Percentiles rank a stretch among this genome's conserved stretches.
Evolutionary conservation across 495 filamentous ascomycete genomes (phyloP).

Genomic region (Penicillium argentinense): DNA sequence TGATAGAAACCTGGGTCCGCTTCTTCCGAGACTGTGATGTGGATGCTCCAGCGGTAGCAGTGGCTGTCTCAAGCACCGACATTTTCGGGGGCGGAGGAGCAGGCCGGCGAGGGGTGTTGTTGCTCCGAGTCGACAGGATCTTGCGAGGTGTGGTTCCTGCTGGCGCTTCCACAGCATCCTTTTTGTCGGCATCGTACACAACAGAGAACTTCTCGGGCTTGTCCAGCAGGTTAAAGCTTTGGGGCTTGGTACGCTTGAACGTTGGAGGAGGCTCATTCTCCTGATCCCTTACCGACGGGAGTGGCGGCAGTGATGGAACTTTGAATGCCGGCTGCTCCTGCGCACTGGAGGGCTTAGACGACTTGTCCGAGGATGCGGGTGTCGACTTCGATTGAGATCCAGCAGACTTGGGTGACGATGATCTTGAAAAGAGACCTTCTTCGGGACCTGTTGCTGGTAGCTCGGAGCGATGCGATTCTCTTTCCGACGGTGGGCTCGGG

Average conservation of each 20-base stretch:
- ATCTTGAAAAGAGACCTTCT: constrained; percentile 38
- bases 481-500: constrained; percentile 33
- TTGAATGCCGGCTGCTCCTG: constrained; percentile 61
- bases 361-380: constrained; percentile 39
- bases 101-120: constrained; percentile 80
- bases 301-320: constrained; percentile 57
- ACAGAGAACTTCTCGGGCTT: constrained; percentile 58
- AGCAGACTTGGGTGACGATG: constrained; percentile 42
- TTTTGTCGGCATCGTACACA: constrained; percentile 49
- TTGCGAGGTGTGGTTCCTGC: constrained; percentile 61
- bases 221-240: constrained; percentile 55
- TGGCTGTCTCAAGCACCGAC: constrained; percentile 90
- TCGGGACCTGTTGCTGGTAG: constrained; percentile 20
- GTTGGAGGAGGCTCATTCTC: constrained; percentile 80
- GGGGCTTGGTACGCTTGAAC: constrained; percentile 68
- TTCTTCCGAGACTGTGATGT: constrained; percentile 71
- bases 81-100: constrained; percentile 91
- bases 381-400: constrained; percentile 44
- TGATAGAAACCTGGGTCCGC: constrained; percentile 77
- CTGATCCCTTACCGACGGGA: constrained; percentile 67
- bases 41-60: constrained; percentile 76
- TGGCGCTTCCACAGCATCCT: constrained; percentile 40
- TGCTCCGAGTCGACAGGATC: constrained; percentile 67
- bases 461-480: constrained; percentile 25
- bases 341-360: constrained; percentile 37